Conservation (phyloP, 192 early-diverging fungal species). For the Coemansia sp. region DNA sequence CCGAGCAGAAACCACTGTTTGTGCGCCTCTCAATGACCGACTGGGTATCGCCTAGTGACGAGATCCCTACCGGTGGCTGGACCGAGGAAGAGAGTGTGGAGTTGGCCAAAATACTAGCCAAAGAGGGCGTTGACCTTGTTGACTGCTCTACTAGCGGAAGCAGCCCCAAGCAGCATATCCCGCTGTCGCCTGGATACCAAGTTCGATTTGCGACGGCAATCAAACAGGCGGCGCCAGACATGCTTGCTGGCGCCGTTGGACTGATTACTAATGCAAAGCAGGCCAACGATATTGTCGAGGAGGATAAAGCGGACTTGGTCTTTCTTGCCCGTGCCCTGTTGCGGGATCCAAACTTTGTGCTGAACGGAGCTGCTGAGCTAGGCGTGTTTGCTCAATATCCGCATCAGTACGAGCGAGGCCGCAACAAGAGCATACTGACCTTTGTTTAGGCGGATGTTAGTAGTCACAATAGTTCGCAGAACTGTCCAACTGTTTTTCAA, state of each 20-base stretch:
- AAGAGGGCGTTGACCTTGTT: conserved; percentile 82
- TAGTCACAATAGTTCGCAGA: too few species aligned
- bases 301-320: conserved; percentile 73
- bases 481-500: too few species aligned
- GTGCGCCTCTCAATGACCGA: conserved; percentile 84
- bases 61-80: conserved; percentile 61
- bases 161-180: conserved; percentile 60
- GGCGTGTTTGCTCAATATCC: conserved; percentile 66
- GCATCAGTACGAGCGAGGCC: conserved; percentile 67
- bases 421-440: conserved; percentile 29
- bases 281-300: conserved; percentile 71
- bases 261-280: conserved; percentile 67
- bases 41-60: conserved; percentile 48
- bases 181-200: conserved; percentile 61
- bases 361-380: conserved; percentile 69
- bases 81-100: conserved; percentile 73
- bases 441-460: conserved; percentile 19
- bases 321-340: conserved; percentile 73
- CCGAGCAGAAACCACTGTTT: conserved; percentile 81
- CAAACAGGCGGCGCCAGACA: conserved; percentile 61
- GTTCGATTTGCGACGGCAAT: conserved; percentile 73
- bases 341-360: conserved; percentile 70
- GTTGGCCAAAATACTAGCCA: conserved; percentile 61
- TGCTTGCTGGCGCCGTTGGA: conserved; percentile 71
- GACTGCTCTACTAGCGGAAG: conserved; percentile 83